Conservation (phyloP, 2,329 filamentous ascomycete genomes). For the Microcera coccophila region DNA sequence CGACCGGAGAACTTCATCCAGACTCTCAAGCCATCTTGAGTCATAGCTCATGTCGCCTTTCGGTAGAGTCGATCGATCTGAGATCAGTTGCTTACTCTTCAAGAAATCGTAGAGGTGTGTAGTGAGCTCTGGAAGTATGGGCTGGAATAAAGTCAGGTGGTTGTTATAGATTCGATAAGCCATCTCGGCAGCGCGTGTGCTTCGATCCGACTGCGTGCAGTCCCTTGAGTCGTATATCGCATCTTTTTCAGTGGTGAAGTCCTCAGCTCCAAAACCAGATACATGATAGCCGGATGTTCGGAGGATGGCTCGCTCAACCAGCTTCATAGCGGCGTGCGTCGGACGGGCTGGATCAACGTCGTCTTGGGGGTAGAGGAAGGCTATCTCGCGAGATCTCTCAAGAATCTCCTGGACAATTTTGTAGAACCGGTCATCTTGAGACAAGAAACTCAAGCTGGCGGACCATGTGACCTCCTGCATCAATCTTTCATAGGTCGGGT, state of each 20-base stretch:
- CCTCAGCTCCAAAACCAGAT: constrained; percentile 20
- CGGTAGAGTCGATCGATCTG: too few relatives aligned
- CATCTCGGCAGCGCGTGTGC: not conserved
- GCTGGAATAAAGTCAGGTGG: too few relatives aligned
- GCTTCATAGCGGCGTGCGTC: not conserved
- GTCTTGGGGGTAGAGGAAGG: constrained; percentile 12
- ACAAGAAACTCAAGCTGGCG: constrained; percentile 32
- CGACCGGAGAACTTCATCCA: too few relatives aligned
- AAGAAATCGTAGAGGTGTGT: too few relatives aligned
- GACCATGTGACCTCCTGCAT: constrained; percentile 50
- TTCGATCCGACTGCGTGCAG: not conserved
- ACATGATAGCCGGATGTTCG: constrained; percentile 9
- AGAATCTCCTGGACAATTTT: not conserved
- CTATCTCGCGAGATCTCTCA: not conserved
- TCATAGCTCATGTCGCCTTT: too few relatives aligned
- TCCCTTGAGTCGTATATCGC: constrained; percentile 11
- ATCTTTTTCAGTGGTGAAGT: constrained; percentile 11
- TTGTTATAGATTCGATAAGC: too few relatives aligned
- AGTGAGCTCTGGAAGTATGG: too few relatives aligned
- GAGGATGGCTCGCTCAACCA: constrained; percentile 17
- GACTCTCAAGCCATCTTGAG: too few relatives aligned
- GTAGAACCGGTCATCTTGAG: constrained; percentile 45
- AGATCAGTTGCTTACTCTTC: too few relatives aligned
- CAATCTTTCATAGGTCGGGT: constrained; percentile 34
- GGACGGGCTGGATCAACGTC: accelerated